Conservation (phyloP, 208 protist species). For the Leishmania guyanensis region DNA sequence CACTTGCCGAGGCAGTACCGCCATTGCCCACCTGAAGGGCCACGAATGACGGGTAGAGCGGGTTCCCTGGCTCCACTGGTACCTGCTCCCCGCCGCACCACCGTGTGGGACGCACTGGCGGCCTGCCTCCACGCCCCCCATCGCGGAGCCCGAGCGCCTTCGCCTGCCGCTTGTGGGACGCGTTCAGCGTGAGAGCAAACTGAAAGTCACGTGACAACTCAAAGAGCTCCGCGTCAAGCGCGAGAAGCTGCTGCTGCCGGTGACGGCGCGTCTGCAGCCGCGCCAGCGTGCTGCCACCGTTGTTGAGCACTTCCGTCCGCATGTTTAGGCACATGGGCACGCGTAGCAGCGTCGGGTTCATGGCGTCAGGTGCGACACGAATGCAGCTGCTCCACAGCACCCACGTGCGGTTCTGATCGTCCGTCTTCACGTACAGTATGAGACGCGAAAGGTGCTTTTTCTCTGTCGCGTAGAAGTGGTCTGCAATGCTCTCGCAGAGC, state of each 20-base stretch:
- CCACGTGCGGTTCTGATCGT: slow-evolving; percentile 75
- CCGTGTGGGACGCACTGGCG: slow-evolving; percentile 21
- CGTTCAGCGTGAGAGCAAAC: slow-evolving; percentile 73
- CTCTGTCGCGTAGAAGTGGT: slow-evolving; percentile 87
- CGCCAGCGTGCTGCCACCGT: slow-evolving; percentile 57
- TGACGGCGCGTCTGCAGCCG: slow-evolving; percentile 40
- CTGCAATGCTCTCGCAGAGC: slow-evolving; percentile 82
- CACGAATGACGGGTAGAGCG: slow-evolving; percentile 58
- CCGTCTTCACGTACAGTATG: slow-evolving; percentile 80
- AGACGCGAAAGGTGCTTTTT: slow-evolving; percentile 84
- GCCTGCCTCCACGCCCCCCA: slow-evolving; percentile 8
- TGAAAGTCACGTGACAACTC: slow-evolving; percentile 70
- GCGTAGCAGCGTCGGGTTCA: slow-evolving; percentile 74
- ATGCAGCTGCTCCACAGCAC: slow-evolving; percentile 85
- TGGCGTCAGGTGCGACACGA: slow-evolving; percentile 66
- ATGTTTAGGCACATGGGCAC: slow-evolving; percentile 70
- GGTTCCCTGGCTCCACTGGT: slow-evolving; percentile 34
- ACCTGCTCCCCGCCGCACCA: slow-evolving; percentile 20
- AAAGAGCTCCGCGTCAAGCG: slow-evolving; percentile 80
- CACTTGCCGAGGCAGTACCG: slow-evolving; percentile 16
- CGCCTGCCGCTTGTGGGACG: slow-evolving; percentile 71
- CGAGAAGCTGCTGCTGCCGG: slow-evolving; percentile 74
- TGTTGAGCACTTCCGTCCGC: slow-evolving; percentile 74
- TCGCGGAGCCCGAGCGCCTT: slow-evolving; percentile 47
- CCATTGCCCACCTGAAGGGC: slow-evolving; percentile 29